Base-by-base conservation (phyloP, 225 moss, liverwort and hornwort species). In the Asterella californica region DNA sequence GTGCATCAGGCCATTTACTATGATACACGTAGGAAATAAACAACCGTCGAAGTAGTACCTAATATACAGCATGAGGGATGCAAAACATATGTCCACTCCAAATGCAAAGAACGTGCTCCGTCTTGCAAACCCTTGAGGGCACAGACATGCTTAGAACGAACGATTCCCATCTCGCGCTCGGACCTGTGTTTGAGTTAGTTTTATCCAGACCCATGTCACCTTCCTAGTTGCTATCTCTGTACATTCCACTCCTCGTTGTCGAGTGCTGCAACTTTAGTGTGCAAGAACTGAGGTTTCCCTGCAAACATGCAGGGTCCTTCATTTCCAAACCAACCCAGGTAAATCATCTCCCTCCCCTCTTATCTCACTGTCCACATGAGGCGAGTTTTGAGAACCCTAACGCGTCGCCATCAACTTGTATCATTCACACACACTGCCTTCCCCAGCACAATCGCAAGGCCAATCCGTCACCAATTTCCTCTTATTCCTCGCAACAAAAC, bases 261-360 rank as follows among this genome's bases (percentile, higher is more conserved):
- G 45, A 34, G 45, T n/a, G 45, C 38, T 70, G 45, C 42, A 70
- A 70, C 45, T 46, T 34, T 70, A 0, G 67, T 34, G 34, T 67
- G 67, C 14, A 33, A 67, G 25, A 22, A 46, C 22, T 70, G 38
- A 37, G 69, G 70, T 70, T 70, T 70, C 37, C 67, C 67, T 67
- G 67, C 29, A 15, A 33, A 67, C 6, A 67, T 14, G 57, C 19
- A 57, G 57, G 57, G 5, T 2, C 57, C 2, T 24, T 57, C 2
- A 57, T 57, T 57, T 2, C 5, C 57, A 14, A 2, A 24, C 57
- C 4, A 57, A 4, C 19, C 57, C 57, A 57, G 19, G 2, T 14
- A 2, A 17, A 7, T 42, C n/a, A 42, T 42, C 42, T 42, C 7
- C 42, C 7, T 42, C 42, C 42, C 7, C 3, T 42, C 42, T 42